Percentiles rank a stretch among this genome's conserved stretches.
Conservation (phyloP, 2,329 filamentous ascomycete species). For the Xylaria sp. region DNA sequence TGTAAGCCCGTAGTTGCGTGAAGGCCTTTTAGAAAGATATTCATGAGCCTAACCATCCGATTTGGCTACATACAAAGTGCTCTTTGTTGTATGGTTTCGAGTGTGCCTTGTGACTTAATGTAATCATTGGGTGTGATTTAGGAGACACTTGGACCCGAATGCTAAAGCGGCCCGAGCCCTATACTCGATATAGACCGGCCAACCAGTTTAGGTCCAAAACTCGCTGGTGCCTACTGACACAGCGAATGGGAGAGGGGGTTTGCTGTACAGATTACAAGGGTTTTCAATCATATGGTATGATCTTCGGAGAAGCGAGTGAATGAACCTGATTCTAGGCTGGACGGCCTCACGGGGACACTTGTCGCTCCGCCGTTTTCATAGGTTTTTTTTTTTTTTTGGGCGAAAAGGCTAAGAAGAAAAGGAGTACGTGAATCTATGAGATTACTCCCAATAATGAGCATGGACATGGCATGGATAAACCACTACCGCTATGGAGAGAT, state of each 20-base stretch:
- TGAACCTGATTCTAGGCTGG: background rate
- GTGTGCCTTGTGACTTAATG: too few relatives aligned
- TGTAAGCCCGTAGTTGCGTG: too few relatives aligned
- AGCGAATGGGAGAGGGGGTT: background rate
- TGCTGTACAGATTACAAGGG: background rate
- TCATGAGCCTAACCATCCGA: too few relatives aligned
- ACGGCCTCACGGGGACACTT: background rate
- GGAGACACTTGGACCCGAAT: background rate
- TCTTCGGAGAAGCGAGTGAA: background rate
- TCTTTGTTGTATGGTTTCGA: too few relatives aligned
- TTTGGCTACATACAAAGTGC: too few relatives aligned
- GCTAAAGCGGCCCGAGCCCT: background rate
- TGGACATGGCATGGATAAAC: too few relatives aligned
- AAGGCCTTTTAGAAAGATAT: too few relatives aligned
- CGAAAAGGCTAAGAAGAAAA: background rate
- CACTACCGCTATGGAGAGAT: too few relatives aligned
- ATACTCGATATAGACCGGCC: background rate
- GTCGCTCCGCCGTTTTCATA: background rate
- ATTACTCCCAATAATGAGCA: too few relatives aligned
- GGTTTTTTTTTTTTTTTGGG: too few relatives aligned
- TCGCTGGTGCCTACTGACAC: background rate
- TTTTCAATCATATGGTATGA: background rate
- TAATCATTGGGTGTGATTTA: background rate
- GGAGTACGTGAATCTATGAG: background rate
- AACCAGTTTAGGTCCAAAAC: background rate